Evolutionary conservation across 208 protist genomes (phyloP).

Genomic region (Leishmania gerbilli): DNA sequence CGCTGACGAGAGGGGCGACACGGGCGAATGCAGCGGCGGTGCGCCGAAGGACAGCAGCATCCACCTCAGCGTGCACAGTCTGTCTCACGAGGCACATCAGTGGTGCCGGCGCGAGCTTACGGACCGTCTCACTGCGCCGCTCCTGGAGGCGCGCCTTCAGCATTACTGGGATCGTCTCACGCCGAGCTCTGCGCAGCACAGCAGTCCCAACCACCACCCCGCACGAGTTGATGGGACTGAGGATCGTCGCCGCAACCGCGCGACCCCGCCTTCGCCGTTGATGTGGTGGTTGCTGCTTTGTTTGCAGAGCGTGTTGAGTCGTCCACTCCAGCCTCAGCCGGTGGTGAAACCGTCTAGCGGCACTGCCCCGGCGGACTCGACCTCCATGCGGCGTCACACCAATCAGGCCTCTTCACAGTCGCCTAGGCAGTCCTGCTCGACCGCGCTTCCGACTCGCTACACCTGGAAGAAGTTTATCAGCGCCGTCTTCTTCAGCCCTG

Average conservation of each 20-base stretch:
- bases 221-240: neutral
- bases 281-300: constrained; percentile 28
- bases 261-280: constrained; percentile 13
- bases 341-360: neutral
- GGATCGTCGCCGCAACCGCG: too few species aligned
- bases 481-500: constrained; percentile 24
- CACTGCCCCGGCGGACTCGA: neutral
- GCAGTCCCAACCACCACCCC: neutral
- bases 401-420: neutral
- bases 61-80: neutral
- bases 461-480: constrained; percentile 33
- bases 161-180: constrained; percentile 16
- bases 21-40: neutral
- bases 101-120: constrained; percentile 23
- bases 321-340: constrained; percentile 1
- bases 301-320: constrained; percentile 11
- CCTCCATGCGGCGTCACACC: neutral
- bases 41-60: neutral
- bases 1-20: neutral
- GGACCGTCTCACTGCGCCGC: constrained; percentile 1
- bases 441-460: constrained; percentile 1
- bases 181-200: neutral
- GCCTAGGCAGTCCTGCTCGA: neutral
- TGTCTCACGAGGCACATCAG: constrained; percentile 12
- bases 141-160: constrained; percentile 17